Evolutionary conservation across 2,329 filamentous ascomycete genomes (phyloP).

Genomic region (Alternaria brassicicola): DNA sequence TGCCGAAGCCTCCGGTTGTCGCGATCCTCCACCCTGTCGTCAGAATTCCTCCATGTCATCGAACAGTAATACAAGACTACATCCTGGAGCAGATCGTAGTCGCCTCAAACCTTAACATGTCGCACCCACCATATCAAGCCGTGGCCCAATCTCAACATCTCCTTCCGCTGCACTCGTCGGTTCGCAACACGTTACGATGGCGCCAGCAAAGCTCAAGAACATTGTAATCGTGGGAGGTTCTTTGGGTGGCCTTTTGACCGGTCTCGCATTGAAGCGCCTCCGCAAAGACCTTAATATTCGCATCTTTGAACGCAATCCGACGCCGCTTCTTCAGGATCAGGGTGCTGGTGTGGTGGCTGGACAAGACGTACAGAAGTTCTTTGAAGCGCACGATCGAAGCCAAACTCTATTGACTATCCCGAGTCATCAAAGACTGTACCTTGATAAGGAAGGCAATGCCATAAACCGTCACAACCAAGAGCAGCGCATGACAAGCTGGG

Average conservation of each 20-base stretch:
- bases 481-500: slow-evolving; percentile 41
- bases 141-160: neutral
- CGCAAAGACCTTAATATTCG: slow-evolving; percentile 29
- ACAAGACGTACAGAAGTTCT: slow-evolving; percentile 29
- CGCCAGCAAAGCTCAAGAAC: slow-evolving; percentile 23
- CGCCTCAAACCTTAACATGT: neutral
- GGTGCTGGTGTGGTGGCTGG: slow-evolving; percentile 37
- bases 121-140: neutral
- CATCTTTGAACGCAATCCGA: slow-evolving; percentile 35
- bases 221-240: slow-evolving; percentile 34
- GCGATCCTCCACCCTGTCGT: neutral
- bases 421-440: slow-evolving; percentile 28
- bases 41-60: slow-evolving; percentile 10
- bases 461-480: slow-evolving; percentile 27
- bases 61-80: slow-evolving; percentile 3
- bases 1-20: neutral
- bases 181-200: slow-evolving; percentile 10
- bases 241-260: slow-evolving; percentile 29
- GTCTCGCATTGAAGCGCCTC: slow-evolving; percentile 30
- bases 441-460: slow-evolving; percentile 25
- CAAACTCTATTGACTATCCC: slow-evolving; percentile 24
- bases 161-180: neutral
- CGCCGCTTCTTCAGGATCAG: slow-evolving; percentile 34
- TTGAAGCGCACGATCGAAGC: slow-evolving; percentile 28
- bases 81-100: slow-evolving; percentile 7